Percentiles rank a stretch among this genome's conserved stretches.
Conservation (phyloP, 192 early-diverging fungal species). For the Podila epigama region DNA sequence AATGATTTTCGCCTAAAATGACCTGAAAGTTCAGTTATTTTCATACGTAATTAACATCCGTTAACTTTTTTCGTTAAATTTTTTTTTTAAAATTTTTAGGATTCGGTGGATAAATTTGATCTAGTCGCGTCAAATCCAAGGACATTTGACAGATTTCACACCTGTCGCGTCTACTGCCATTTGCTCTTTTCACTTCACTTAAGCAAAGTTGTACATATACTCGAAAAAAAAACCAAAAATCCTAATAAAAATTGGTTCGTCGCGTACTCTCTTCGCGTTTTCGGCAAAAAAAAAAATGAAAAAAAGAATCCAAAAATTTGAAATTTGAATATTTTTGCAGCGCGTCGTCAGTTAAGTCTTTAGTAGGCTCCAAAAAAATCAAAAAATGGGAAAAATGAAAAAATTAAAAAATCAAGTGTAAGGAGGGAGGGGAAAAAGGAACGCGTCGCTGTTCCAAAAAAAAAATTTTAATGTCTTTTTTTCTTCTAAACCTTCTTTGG, state of each 20-base stretch:
- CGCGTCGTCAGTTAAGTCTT: too few species aligned
- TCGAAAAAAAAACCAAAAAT: not conserved
- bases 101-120: not conserved
- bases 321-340: too few species aligned
- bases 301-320: not conserved
- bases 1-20: too few species aligned
- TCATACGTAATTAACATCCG: too few species aligned
- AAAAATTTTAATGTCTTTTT: not conserved
- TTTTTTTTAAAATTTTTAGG: not conserved
- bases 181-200: not conserved
- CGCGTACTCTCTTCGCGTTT: too few species aligned
- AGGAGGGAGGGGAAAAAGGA: not conserved
- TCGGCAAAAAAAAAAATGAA: not conserved
- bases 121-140: not conserved
- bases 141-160: not conserved
- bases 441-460: too few species aligned
- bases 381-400: too few species aligned
- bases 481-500: not conserved
- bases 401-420: not conserved
- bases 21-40: too few species aligned
- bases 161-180: not conserved
- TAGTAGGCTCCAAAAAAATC: too few species aligned
- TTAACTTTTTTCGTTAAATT: too few species aligned
- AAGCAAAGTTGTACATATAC: conserved; percentile 1
- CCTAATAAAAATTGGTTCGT: too few species aligned